Base-by-base conservation (phyloP, 2,329 filamentous ascomycete genomes). In the Dryadomyces quercus-mongolicae region DNA sequence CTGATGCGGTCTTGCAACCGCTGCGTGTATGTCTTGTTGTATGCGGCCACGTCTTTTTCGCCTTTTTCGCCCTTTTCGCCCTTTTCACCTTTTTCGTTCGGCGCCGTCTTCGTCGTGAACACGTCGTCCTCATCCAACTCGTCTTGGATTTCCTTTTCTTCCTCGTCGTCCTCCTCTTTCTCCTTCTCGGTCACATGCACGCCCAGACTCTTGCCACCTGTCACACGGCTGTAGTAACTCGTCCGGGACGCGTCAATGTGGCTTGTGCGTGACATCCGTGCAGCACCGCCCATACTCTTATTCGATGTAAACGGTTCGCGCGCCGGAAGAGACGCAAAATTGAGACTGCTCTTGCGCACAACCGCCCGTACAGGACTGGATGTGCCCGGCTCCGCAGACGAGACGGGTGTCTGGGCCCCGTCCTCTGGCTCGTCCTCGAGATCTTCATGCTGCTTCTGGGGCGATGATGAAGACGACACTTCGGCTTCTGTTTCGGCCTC, bases 1-100 rank as follows among this genome's bases (percentile, higher is more conserved):
- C 84, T 95, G 62, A 98, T 97, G 62, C 91, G 89, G 62, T 97
- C 92, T 60, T 95, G 90, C 16, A 98, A 74, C 46, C 88, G 78
- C 67, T 97, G 91, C 0, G 93, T 95, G n/a, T 93, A 94, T 0
- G 89, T 91, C 66, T 94, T 94, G 68, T 83, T 89, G 63, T 92
- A 85, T 2, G 77, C 68, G 6, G 77, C 75, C 34, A 74, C 73
- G 46, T 76, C 76, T 1, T 69, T 67, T 16, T 74, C 70, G 9
- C 67, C 67, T 43, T n/a, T n/a, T n/a, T n/a, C n/a, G n/a, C n/a
- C n/a, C n/a, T n/a, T n/a, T n/a, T n/a, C 73, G 46, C 76, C 76
- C 1, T 69, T 67, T 16, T 74, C 70, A 8, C 67, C 67, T 4
- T 31, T 31, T 4, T 31, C 25, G 75, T 74, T 74, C 1, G 72